phyloP scores from a whole-genome alignment of 805 yeast genomes.

The Vanderwaltozyma verrucispora region DNA sequence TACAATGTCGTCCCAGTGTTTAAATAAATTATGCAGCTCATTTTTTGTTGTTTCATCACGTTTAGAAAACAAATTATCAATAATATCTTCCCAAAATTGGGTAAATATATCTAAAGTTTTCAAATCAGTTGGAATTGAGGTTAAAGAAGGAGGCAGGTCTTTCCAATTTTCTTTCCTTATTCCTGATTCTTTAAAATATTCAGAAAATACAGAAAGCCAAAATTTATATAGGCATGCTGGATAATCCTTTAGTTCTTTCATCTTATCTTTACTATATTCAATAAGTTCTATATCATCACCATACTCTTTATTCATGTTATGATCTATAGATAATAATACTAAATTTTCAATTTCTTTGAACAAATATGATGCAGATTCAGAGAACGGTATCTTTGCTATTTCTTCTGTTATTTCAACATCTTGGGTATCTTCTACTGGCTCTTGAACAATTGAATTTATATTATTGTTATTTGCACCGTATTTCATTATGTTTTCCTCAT shows the following conservation, averaged over 20 bases:
- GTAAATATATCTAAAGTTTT: conserved; percentile 33
- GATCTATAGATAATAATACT: conserved; percentile 37
- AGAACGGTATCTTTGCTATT: background rate
- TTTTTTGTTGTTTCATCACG: conserved; percentile 25
- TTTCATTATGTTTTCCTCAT: conserved; percentile 27
- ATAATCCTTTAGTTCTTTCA: conserved; percentile 34
- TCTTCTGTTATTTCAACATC: background rate
- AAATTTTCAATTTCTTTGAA: conserved; percentile 34
- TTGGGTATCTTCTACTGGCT: background rate
- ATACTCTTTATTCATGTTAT: conserved; percentile 42
- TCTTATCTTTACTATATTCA: conserved; percentile 34
- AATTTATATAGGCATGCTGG: conserved; percentile 34
- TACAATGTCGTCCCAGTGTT: conserved; percentile 28
- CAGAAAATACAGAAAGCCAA: conserved; percentile 50
- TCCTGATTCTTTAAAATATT: conserved; percentile 30
- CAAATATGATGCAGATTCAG: conserved; percentile 14
- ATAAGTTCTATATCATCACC: conserved; percentile 44
- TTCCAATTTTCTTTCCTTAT: conserved; percentile 20
- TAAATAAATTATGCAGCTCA: conserved; percentile 25
- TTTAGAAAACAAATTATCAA: conserved; percentile 34
- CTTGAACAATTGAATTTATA: background rate
- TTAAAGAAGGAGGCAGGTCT: conserved; percentile 16
- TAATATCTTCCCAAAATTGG: conserved; percentile 41
- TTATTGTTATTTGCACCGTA: conserved; percentile 6
- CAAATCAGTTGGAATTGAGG: conserved; percentile 22